Evolutionary conservation across 768 basidiomycete species (phyloP).

Genomic region (Boletus barrowsii): DNA sequence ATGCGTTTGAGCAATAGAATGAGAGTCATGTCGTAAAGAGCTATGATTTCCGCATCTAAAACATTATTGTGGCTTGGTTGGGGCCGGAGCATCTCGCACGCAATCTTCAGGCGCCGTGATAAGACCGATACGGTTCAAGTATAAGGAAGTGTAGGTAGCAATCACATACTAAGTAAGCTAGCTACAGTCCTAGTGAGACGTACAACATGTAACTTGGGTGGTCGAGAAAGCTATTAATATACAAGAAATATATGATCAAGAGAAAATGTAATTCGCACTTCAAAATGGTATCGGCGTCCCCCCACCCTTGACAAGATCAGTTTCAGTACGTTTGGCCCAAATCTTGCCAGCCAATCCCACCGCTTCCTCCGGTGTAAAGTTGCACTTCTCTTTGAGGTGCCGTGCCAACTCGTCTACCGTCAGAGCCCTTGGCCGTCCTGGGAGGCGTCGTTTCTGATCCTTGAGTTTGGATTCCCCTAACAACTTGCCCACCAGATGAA

Average conservation of each 20-base stretch:
- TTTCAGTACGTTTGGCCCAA: slow-evolving; percentile 13
- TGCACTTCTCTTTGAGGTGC: slow-evolving; percentile 16
- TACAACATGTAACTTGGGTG: no score
- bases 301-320: slow-evolving; percentile 8
- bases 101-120: no score
- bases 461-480: slow-evolving; percentile 16
- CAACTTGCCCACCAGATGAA: slow-evolving; percentile 18
- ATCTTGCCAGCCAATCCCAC: slow-evolving; percentile 14
- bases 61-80: no score
- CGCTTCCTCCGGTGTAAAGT: slow-evolving; percentile 12
- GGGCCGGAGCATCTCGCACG: no score
- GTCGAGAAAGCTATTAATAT: no score
- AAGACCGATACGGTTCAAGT: no score
- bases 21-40: not conserved
- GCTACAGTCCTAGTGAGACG: no score
- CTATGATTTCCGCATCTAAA: not conserved
- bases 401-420: slow-evolving; percentile 14
- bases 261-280: not conserved
- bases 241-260: no score
- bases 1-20: not conserved
- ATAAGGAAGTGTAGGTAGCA: no score
- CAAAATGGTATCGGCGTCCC: not conserved
- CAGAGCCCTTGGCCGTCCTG: not conserved
- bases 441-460: not conserved
- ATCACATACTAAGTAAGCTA: no score